Percentiles rank a stretch among this genome's conserved stretches.
Conservation (phyloP, 257 asterid species). For the Leonotis leonurus region DNA sequence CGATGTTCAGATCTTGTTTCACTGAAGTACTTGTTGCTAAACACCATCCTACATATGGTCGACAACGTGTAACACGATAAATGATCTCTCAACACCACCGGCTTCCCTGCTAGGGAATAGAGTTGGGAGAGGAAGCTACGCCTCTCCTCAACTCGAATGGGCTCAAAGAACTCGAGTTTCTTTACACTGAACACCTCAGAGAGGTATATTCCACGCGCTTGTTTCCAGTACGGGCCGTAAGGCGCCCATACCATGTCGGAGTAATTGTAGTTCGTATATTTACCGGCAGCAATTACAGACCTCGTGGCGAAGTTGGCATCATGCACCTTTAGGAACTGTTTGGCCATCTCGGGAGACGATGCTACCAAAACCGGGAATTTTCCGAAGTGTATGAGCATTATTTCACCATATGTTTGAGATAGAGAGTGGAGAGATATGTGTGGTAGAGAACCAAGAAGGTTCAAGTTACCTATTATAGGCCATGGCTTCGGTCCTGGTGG, state of each 20-base stretch:
- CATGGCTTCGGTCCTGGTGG: constrained; percentile 18
- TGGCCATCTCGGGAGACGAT: constrained; percentile 43
- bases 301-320: constrained; percentile 31
- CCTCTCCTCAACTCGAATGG: constrained; percentile 22
- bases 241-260: constrained; percentile 28
- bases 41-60: not conserved
- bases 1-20: not conserved
- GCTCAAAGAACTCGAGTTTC: constrained; percentile 21
- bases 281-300: constrained; percentile 33
- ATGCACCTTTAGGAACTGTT: constrained; percentile 27
- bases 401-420: constrained; percentile 34
- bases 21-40: not conserved
- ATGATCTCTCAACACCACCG: constrained; percentile 21
- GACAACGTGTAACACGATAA: not conserved
- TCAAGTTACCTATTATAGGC: constrained; percentile 12
- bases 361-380: constrained; percentile 26
- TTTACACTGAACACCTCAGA: constrained; percentile 14
- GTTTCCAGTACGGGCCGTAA: constrained; percentile 34
- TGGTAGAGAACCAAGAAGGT: constrained; percentile 33
- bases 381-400: constrained; percentile 38
- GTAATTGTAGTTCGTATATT: constrained; percentile 22
- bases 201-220: constrained; percentile 20
- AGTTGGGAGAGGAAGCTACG: constrained; percentile 18
- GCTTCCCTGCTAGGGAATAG: constrained; percentile 16
- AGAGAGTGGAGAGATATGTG: constrained; percentile 25